Base-by-base conservation (phyloP, 345 rosid species). In the Populus tremula region DNA sequence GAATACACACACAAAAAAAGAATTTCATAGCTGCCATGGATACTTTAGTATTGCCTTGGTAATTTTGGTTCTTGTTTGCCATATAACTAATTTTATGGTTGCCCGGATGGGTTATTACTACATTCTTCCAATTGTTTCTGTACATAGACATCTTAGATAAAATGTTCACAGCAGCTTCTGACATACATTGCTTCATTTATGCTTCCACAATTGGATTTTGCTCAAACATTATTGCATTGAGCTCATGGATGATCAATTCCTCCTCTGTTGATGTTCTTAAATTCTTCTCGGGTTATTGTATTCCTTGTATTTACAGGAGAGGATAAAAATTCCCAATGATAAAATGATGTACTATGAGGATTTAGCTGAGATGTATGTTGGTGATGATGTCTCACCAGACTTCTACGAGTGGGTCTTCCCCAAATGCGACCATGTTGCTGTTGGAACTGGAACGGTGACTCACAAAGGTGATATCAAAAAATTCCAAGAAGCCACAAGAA, bases 351-450 rank as follows among this genome's bases (percentile, higher is more conserved):
- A 94, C 89, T 92, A 94, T 61, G 92, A 94, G 83, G 83, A 94
- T 78, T 81, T 92, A 53, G 97, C 98, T 14, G 98, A 94, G 85
- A 94, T 92, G 96, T 94, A 94, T 74, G 98, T 94, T 0, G 98
- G 98, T 3, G 97, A 92, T 29, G 98, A 94, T 78, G 98, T 94
- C 39, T 94, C 98, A 0, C 98, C 98, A 0, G 98, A 94, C 83
- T 92, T 94, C 78, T 94, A 94, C 50, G 96, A 96, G 1, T 94
- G 98, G 97, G 98, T 94, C 38, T 94, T 94, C 89, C 98, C 98
- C 36, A 94, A 94, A 79, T 92, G 91, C n/a, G 98, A 94, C 84
- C 98, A 94, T 11, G 97, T 94, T 41, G 96, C 97, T 11, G 98
- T 94, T 6, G 98, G 98, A 67, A 94, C 98, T 4, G 97, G 97